A percentile compares a stretch with the other conserved stretches of the same genome.
Evolutionary conservation across 306 rosid species (phyloP).

Genomic region (Prunus fruticosa): DNA sequence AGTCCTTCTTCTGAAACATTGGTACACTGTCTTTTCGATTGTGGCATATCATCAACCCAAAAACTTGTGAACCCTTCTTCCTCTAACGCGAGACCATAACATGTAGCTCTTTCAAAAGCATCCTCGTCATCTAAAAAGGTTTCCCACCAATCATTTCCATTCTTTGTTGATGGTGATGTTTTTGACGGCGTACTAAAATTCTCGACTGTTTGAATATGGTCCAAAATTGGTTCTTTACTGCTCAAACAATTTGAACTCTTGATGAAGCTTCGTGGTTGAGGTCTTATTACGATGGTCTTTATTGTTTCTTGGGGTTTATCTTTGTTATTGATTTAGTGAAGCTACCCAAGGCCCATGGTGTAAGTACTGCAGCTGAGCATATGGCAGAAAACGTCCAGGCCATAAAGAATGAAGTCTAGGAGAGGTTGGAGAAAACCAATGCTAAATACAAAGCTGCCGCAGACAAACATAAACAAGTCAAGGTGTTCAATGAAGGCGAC

Average conservation of each 20-base stretch:
- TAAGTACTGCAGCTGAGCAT: no score
- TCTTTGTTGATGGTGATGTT: neutral
- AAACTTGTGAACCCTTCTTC: neutral
- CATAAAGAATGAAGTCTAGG: no score
- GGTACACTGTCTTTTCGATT: neutral
- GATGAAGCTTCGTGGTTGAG: conserved; percentile 21
- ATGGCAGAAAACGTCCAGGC: no score
- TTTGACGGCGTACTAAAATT: neutral
- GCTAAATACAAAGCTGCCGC: no score
- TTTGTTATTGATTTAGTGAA: neutral
- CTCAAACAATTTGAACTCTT: neutral
- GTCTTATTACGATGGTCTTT: conserved; percentile 13
- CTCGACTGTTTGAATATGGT: neutral
- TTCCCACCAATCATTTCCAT: conserved; percentile 2
- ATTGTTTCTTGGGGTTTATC: neutral
- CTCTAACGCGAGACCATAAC: neutral
- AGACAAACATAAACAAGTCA: no score
- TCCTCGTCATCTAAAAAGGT: neutral
- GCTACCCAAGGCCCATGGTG: no score
- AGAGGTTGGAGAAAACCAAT: no score
- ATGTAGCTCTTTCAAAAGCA: neutral
- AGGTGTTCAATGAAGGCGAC: no score
- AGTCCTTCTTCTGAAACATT: neutral
- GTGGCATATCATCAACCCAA: neutral
- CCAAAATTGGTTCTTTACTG: neutral